Base-by-base conservation (phyloP, 306 rosid species). In the Mimosa pudica region DNA sequence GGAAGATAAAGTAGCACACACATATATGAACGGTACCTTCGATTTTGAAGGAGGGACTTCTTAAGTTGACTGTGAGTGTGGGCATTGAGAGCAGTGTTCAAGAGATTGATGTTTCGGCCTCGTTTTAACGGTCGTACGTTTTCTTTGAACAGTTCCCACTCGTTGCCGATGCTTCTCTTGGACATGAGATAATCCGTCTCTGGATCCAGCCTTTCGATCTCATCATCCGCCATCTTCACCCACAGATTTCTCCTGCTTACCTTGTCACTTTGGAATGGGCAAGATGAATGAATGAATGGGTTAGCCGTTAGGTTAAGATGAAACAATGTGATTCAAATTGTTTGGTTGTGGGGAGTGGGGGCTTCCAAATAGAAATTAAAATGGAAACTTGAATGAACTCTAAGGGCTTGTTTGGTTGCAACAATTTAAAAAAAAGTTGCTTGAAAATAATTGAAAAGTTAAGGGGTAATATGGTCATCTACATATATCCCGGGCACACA, bases 111-210 rank as follows among this genome's bases (percentile, higher is more conserved):
- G 10, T 92, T 92, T 38, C 98, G 95, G n/a, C 98, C 98, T 57
- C 98, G 79, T 83, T 94, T 94, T 78, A 94, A 77, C 2, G 98
- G 98, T 87, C 90, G 87, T 3, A 94, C 97, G 79, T 94, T 94
- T 87, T 94, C 98, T 68, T 94, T 94, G 89, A 85, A 94, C 44
- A 71, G 87, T 49, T 94, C 98, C 98, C 98, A 94, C 79, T 94
- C 97, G 84, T 85, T 87, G 32, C 97, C 92, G 3, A 85, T 91
- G 76, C 80, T 81, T 55, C 86, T 82, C 80, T 89, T 89, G 5
- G 97, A 89, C 46, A 77, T 77, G 14, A 94, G 87, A 79, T 92
- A 94, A 85, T 91, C 95, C 1, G 92, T 86, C 83, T 94, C 98
- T 49, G 97, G 91, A 49, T 94, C 98, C 65, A 89, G 3, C 49